These are phyloP conservation scores for Elsinoe perseae DNA, from an alignment of 2,329 filamentous ascomycete genomes.

Conservation along the genomic window DNA sequence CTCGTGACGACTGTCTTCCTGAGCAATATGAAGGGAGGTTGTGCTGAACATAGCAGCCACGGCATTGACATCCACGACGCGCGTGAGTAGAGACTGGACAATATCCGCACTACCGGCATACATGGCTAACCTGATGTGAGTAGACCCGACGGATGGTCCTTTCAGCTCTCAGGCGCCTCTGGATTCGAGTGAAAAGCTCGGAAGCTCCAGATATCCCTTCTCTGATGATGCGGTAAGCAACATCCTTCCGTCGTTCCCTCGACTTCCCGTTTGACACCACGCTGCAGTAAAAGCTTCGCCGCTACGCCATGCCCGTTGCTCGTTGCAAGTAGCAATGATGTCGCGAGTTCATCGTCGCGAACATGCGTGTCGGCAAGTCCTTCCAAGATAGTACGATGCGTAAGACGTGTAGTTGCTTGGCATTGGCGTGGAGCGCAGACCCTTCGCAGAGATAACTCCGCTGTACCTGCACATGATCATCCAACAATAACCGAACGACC, in stretches of 20 bases:
- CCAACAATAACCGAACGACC: background rate
- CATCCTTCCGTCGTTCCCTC: background rate
- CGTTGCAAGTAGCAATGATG: background rate
- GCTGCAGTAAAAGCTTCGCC: background rate
- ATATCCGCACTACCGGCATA: background rate
- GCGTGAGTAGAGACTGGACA: background rate
- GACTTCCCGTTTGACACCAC: background rate
- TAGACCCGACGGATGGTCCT: background rate
- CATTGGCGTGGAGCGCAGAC: background rate
- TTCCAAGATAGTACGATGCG: background rate
- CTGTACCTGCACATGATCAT: background rate
- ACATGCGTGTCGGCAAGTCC: background rate
- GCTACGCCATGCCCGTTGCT: background rate
- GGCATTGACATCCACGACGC: background rate
- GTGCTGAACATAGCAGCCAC: background rate
- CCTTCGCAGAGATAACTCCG: background rate
- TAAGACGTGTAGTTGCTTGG: background rate
- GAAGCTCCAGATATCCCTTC: background rate
- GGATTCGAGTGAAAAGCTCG: background rate
- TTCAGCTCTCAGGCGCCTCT: background rate
- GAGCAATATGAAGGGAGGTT: background rate
- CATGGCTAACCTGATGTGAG: background rate
- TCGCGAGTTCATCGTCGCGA: background rate
- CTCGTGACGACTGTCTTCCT: background rate
- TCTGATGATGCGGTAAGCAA: background rate